Conservation (phyloP, 176 grass and related monocot genomes). For the Oryza coarctata region DNA sequence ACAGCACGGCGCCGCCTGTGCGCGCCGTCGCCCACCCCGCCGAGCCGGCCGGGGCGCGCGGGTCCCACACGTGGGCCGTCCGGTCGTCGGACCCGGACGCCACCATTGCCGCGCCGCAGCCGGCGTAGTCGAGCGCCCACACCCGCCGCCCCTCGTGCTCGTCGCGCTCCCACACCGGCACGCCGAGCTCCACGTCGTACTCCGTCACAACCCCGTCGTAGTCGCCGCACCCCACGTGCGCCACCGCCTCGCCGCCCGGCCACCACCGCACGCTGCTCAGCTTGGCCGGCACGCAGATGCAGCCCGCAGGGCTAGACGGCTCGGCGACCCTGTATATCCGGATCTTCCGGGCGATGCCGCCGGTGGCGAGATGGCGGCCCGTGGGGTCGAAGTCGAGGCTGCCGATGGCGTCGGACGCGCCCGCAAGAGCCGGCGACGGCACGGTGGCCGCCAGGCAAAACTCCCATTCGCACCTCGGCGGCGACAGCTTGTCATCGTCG, state of each 20-base stretch:
- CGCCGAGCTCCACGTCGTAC: slow-evolving; percentile 73
- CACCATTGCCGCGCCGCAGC: slow-evolving; percentile 29
- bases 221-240: slow-evolving; percentile 65
- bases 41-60: slow-evolving; percentile 21
- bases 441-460: slow-evolving; percentile 64
- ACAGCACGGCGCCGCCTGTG: slow-evolving; percentile 47
- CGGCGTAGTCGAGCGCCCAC: slow-evolving; percentile 83
- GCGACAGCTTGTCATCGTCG: slow-evolving; percentile 32
- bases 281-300: slow-evolving; percentile 92
- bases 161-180: slow-evolving; percentile 66
- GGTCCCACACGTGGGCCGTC: slow-evolving; percentile 80
- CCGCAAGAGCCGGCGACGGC: slow-evolving; percentile 51
- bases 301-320: slow-evolving; percentile 20
- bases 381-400: slow-evolving; percentile 74
- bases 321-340: slow-evolving; percentile 52
- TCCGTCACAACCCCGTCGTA: slow-evolving; percentile 97
- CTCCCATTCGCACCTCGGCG: slow-evolving; percentile 58
- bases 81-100: slow-evolving; percentile 86
- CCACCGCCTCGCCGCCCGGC: not conserved
- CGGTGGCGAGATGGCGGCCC: slow-evolving; percentile 71
- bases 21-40: slow-evolving; percentile 44
- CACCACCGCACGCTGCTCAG: slow-evolving; percentile 93
- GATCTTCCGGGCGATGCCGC: slow-evolving; percentile 87
- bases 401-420: slow-evolving; percentile 63
- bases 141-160: slow-evolving; percentile 81